Evolutionary conservation across 768 basidiomycete genomes (phyloP), one percentile per base, ranked within the genome.

Genomic region (Rickenella mellea): DNA sequence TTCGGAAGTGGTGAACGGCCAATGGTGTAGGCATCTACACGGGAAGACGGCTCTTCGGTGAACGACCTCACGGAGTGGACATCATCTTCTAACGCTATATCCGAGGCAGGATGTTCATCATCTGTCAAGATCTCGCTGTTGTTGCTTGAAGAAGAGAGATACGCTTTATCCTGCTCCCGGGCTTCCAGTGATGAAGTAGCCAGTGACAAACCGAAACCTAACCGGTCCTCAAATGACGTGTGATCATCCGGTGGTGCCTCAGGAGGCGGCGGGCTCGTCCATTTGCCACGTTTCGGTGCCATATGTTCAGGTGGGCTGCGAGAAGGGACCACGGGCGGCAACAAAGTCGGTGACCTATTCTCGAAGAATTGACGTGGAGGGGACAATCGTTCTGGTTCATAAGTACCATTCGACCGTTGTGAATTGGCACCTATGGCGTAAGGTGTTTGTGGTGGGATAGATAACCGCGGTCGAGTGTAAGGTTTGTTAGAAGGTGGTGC

Each of bases 211-310:
- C 81, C 69, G 39, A 72, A 68, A 17, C 75, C 85, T 10, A 89
- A 68, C 39, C 78, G 69, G 45, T 68, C 73, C 55, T 85, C 80
- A 51, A 84, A 89, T 15, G 77, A 61, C 2, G 71, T 69, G 36
- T 76, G 83, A 49, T 75, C 83, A 19, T 70, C 71, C 8, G 73
- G 67, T 0, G 86, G 68, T 1, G 85, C 87, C 51, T 82, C 83
- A 1, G 79, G 75, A 3, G 86, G 83, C 20, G 87, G 86, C 7
- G 86, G 85, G 49, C 83, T 87, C 2, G 86, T 89, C 87, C 86
- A 89, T 58, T 83, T 82, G 25, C 73, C 67, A 24, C 86, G 75
- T 54, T 72, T 80, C 1, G 87, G 83, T 14, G 83, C 85, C 87
- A 88, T 86, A 50, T 85, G 83, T 44, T 80, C 79, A 2, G 80